Conservation (phyloP, 2,329 filamentous ascomycete genomes). For the Xylariaceae sp. region DNA sequence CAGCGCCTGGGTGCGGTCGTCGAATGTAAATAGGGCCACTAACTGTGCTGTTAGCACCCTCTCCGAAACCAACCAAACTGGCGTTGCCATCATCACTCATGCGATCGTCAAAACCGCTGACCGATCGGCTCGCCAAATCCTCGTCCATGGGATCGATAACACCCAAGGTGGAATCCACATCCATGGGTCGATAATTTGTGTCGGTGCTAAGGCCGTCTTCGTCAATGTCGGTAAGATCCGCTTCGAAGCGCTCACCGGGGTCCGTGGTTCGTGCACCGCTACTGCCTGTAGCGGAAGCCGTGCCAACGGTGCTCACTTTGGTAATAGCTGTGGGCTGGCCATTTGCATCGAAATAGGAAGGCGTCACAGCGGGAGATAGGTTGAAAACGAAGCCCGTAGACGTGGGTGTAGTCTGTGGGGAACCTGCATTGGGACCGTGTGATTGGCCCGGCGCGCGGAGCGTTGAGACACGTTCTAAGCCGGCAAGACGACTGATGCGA, state of each 20-base stretch:
- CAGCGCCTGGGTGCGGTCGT: constrained; percentile 39
- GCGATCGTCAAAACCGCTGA: constrained; percentile 57
- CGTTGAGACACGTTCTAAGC: constrained; percentile 83
- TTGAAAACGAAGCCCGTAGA: constrained; percentile 41
- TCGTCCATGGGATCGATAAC: constrained; percentile 34
- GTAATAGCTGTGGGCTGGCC: constrained; percentile 62
- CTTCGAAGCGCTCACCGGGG: constrained; percentile 50
- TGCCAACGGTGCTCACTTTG: constrained; percentile 86
- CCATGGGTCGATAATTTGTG: constrained; percentile 53
- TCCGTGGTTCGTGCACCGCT: constrained; percentile 56
- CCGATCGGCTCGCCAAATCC: constrained; percentile 41
- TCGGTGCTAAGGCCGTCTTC: constrained; percentile 68
- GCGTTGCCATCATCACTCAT: constrained; percentile 82
- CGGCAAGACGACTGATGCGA: constrained; percentile 88
- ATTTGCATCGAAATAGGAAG: constrained; percentile 76
- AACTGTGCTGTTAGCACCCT: constrained; percentile 81
- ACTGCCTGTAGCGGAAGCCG: constrained; percentile 80
- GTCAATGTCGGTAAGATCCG: constrained; percentile 51
- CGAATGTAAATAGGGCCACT: constrained; percentile 69
- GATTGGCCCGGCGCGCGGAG: constrained; percentile 49
- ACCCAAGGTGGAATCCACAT: constrained; percentile 43
- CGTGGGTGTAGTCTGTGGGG: constrained; percentile 47
- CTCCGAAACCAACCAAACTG: constrained; percentile 85
- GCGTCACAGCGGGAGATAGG: constrained; percentile 41
- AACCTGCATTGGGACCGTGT: constrained; percentile 35